phyloP scores from a whole-genome alignment of 345 rosid genomes.

The Syzygium oleosum region DNA sequence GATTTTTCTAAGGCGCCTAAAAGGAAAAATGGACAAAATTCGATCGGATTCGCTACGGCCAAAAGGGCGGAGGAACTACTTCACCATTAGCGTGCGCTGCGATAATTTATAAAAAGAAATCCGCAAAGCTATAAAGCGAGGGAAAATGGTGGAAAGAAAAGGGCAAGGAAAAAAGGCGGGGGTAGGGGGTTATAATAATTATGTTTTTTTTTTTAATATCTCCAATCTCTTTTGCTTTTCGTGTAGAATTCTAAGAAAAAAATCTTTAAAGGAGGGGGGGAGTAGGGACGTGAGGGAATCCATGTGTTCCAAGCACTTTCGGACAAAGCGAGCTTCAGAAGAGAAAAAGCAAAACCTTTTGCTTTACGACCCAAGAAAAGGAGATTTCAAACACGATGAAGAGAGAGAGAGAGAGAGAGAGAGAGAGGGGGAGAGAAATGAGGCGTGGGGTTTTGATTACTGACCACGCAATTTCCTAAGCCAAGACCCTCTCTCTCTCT shows the following conservation, averaged over 20 bases:
- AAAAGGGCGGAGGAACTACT: background rate
- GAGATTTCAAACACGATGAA: background rate
- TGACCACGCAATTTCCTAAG: background rate
- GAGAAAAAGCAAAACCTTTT: background rate
- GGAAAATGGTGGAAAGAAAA: background rate
- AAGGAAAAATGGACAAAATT: background rate
- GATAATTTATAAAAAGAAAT: background rate
- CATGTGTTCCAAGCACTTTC: background rate
- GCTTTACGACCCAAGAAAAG: background rate
- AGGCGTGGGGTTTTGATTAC: background rate
- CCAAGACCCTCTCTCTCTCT: background rate
- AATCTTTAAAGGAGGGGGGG: background rate
- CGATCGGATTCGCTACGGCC: background rate
- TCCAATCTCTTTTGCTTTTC: background rate
- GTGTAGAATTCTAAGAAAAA: background rate
- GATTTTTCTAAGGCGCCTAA: background rate
- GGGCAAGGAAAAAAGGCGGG: background rate
- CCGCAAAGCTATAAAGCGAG: background rate
- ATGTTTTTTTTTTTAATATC: background rate
- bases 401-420: background rate
- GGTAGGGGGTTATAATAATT: background rate
- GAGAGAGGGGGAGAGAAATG: background rate
- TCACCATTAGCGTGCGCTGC: background rate
- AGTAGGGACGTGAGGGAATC: background rate
- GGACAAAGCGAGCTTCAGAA: background rate